Conservation (phyloP, 2,329 filamentous ascomycete species). For the Fusarium sp. region DNA sequence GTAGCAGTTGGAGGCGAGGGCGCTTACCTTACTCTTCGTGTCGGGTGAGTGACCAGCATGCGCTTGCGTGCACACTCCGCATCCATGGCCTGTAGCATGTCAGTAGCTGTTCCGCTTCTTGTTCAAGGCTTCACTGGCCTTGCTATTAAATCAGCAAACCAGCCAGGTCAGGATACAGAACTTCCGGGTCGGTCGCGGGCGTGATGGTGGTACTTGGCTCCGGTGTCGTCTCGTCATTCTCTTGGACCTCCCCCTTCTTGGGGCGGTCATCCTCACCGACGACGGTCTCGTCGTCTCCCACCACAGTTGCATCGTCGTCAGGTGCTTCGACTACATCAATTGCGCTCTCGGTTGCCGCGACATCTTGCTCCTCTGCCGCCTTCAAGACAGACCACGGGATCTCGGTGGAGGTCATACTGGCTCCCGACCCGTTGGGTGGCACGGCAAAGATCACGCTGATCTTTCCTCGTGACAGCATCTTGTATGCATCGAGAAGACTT, state of each 20-base stretch:
- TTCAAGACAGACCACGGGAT: neutral
- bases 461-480: accelerated
- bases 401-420: accelerated
- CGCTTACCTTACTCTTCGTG: neutral
- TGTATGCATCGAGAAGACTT: accelerated
- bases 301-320: neutral
- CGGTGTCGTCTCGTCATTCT: neutral
- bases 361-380: neutral
- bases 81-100: neutral
- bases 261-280: neutral
- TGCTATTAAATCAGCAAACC: accelerated
- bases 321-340: accelerated
- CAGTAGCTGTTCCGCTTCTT: neutral
- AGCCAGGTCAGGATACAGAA: neutral
- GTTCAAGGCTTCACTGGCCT: neutral
- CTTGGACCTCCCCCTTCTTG: neutral
- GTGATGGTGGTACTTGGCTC: neutral
- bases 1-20: too few relatives aligned
- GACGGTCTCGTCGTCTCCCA: neutral
- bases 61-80: neutral
- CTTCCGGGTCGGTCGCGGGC: too few relatives aligned
- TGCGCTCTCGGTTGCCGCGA: neutral
- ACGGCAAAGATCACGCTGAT: neutral
- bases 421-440: neutral
- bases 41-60: too few relatives aligned